A percentile compares a stretch with the other conserved stretches of the same genome.
These are phyloP conservation scores for Phytophthora sojae DNA, from an alignment of 352 stramenopile species.

Conservation along the genomic window DNA sequence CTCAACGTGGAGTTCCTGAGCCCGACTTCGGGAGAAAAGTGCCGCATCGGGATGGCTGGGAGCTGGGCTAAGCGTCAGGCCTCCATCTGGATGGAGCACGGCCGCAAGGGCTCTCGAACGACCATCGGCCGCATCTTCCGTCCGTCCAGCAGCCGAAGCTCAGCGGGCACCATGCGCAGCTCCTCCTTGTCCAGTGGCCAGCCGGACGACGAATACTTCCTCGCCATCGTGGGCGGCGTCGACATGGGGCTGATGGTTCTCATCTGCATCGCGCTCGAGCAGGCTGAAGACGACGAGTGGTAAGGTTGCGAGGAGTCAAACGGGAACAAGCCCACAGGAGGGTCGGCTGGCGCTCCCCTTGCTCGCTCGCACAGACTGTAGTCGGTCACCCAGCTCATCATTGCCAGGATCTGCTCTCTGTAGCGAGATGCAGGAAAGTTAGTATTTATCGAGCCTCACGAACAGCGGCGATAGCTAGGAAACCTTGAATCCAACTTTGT, in stretches of 20 bases:
- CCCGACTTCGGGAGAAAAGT: conserved; percentile 36
- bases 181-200: conserved; percentile 31
- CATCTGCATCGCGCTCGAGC: conserved; percentile 52
- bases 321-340: not conserved
- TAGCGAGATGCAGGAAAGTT: conserved; percentile 19
- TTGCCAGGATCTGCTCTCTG: conserved; percentile 19
- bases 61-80: conserved; percentile 42
- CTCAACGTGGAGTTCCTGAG: conserved; percentile 43
- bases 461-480: not conserved
- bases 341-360: not conserved
- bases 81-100: conserved; percentile 47
- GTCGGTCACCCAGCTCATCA: not conserved
- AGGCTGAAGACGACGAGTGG: conserved; percentile 36
- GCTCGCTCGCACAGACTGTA: not conserved
- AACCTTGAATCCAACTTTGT: conserved; percentile 16
- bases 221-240: conserved; percentile 43
- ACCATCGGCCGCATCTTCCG: conserved; percentile 45
- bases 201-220: conserved; percentile 42
- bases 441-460: conserved; percentile 30
- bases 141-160: conserved; percentile 27
- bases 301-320: conserved; percentile 2
- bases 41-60: conserved; percentile 39
- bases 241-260: conserved; percentile 57
- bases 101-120: conserved; percentile 28
- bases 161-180: conserved; percentile 24